Base-by-base conservation (phyloP, 441 rosid genomes). In the Lagerstroemia fauriei region DNA sequence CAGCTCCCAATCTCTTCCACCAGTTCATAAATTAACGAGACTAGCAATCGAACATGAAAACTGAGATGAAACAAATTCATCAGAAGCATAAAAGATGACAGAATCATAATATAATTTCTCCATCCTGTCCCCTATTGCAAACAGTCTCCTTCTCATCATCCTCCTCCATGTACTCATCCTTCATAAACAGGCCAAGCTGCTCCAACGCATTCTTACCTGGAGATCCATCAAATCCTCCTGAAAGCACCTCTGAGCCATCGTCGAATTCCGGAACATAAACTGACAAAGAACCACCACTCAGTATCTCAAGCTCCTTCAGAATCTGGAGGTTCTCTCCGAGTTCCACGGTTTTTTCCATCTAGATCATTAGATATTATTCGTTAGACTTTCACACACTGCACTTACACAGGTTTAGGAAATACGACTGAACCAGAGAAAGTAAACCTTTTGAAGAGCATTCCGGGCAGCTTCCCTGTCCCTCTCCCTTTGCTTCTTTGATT, bases 401-500 rank as follows among this genome's bases (percentile, higher is more conserved):
- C 41, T 44, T 18, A 65, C 66, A 31, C 34, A 34, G 25, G 38
- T 71, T 71, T 70, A 4, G 8, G 59, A 29, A 51, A 46, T 24
- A 17, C 11, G 50, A 34, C 44, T 38, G 34, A 46, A 29, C 24
- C 9, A 18, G 11, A 41, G 24, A 34, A 44, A 27, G 66, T 25
- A 46, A 31, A 90, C 97, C 95, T 91, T 83, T 79, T 90, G 91
- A 82, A 90, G 63, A 1, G 94, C 92, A 29, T 83, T 65, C 66
- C 97, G 90, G 56, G 97, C 92, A 44, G 97, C 95, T 86, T 93
- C 92, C 79, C 94, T 87, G 75, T 92, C 89, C 75, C 76, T 92
- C 86, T 90, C 93, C 34, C 94, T 89, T 73, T 86, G 89, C 83
- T 80, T 85, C 88, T 85, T 96, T 87, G 85, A 73, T 82, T 96